Percentiles rank a stretch among this genome's conserved stretches.
Evolutionary conservation across 2,329 filamentous ascomycete genomes (phyloP).

Genomic region (Domatiomyces globalis): DNA sequence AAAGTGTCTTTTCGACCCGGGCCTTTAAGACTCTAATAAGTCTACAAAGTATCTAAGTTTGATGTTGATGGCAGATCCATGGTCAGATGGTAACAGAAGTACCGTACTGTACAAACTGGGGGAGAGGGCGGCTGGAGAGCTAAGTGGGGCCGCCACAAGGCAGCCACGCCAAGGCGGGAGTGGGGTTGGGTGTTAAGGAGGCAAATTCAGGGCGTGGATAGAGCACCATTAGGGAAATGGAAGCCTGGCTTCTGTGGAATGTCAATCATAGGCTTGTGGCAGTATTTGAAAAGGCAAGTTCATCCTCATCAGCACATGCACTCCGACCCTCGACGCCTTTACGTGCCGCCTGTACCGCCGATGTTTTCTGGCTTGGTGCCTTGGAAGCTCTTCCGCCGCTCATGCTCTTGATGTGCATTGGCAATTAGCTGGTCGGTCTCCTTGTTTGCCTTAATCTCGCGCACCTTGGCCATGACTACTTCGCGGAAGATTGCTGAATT

Average conservation of each 20-base stretch:
- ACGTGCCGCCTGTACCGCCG: neutral
- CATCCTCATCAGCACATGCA: neutral
- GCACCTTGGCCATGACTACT: conserved; percentile 83
- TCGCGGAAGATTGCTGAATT: conserved; percentile 76
- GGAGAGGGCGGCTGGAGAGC: neutral
- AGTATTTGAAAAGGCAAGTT: neutral
- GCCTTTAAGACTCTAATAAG: neutral
- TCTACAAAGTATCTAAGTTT: neutral
- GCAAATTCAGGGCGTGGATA: neutral
- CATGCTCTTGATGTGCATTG: conserved; percentile 35
- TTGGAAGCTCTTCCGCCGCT: conserved; percentile 17
- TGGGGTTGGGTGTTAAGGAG: too few species aligned
- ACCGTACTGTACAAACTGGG: neutral
- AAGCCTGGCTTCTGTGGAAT: neutral
- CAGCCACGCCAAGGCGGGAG: too few species aligned
- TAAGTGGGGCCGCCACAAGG: neutral
- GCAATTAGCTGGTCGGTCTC: conserved; percentile 55
- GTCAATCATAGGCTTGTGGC: neutral
- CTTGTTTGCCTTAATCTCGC: conserved; percentile 79
- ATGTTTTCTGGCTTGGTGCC: neutral
- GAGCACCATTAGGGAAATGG: neutral
- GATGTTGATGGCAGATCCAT: neutral
- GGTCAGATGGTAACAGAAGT: neutral
- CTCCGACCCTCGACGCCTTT: neutral
- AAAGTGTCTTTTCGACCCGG: neutral